phyloP scores from a whole-genome alignment of 495 filamentous ascomycete genomes.

The Penicillium simplicissimum region DNA sequence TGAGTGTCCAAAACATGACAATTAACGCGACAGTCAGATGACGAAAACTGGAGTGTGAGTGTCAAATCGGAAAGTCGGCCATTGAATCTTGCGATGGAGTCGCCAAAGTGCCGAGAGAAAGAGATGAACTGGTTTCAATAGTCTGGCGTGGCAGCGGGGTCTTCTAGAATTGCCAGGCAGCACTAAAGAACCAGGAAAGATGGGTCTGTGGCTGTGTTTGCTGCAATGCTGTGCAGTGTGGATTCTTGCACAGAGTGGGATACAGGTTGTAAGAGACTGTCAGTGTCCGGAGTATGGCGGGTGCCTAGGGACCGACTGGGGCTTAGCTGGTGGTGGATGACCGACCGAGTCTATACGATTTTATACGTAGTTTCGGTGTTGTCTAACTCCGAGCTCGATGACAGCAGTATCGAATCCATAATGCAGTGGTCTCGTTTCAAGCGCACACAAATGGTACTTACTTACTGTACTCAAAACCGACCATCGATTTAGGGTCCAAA shows the following conservation, averaged over 20 bases:
- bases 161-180: slow-evolving; percentile 14
- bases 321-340: not conserved
- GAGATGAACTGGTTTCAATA: slow-evolving; percentile 14
- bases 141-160: not conserved
- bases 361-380: not conserved
- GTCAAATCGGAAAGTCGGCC: slow-evolving; percentile 3
- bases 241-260: not conserved
- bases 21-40: not conserved
- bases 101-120: slow-evolving; percentile 8
- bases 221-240: not conserved
- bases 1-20: not conserved
- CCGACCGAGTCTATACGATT: not conserved
- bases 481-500: not conserved
- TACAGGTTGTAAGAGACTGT: not conserved
- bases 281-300: not conserved
- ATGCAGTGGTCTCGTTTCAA: not conserved
- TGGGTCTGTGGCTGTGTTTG: slow-evolving; percentile 25
- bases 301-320: slow-evolving; percentile 9
- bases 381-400: not conserved
- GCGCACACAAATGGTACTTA: not conserved
- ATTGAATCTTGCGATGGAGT: slow-evolving; percentile 9
- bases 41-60: not conserved
- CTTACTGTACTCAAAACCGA: not conserved
- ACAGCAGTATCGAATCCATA: not conserved
- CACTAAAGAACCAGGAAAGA: not conserved